These are phyloP conservation scores for Angophora floribunda DNA, from an alignment of 345 rosid species.

Conservation along the genomic window DNA sequence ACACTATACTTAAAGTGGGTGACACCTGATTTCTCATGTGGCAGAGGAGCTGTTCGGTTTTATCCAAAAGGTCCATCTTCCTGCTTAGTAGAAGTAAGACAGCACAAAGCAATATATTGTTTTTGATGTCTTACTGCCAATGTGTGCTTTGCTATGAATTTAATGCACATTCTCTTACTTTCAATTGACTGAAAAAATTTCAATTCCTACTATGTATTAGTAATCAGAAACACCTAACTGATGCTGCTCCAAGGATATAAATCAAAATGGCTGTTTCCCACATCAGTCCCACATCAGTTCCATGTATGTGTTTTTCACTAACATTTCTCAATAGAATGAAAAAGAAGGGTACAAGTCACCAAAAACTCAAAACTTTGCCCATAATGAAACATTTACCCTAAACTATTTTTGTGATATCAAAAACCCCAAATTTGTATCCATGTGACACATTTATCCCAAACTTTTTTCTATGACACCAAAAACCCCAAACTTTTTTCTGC, in stretches of 20 bases:
- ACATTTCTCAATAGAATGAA: neutral
- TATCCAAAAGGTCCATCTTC: conserved; percentile 71
- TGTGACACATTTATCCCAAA: too few species aligned
- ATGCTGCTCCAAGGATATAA: neutral
- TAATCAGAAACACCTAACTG: neutral
- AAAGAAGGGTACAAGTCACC: neutral
- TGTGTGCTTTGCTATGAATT: neutral
- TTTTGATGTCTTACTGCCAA: neutral
- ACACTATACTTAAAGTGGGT: neutral
- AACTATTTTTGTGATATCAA: too few species aligned
- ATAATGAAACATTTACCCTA: too few species aligned
- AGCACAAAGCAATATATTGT: neutral
- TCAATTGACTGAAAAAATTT: neutral
- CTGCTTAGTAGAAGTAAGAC: conserved; percentile 66
- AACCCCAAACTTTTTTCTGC: too few species aligned
- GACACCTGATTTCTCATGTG: conserved; percentile 1
- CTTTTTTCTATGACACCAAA: too few species aligned
- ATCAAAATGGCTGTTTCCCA: neutral
- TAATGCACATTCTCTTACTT: neutral
- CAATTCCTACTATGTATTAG: neutral
- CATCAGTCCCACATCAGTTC: neutral
- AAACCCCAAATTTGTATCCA: too few species aligned
- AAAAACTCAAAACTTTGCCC: too few species aligned
- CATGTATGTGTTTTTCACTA: neutral
- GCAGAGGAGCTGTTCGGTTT: conserved; percentile 83